These are phyloP conservation scores for Gynostemma pentaphyllum DNA, from an alignment of 306 rosid species.

Conservation along the genomic window DNA sequence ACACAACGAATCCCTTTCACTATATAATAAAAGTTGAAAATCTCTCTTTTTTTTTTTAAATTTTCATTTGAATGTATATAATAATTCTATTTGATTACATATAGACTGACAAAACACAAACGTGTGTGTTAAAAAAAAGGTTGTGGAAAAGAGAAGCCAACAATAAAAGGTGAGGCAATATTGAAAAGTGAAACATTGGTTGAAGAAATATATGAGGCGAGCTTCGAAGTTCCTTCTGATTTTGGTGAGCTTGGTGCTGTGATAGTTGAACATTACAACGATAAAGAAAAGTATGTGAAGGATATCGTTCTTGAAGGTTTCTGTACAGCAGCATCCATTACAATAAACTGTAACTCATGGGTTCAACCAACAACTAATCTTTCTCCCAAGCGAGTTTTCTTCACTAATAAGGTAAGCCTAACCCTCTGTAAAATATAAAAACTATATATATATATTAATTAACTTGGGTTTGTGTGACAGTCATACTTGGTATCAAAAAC, in stretches of 20 bases:
- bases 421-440: too few relatives aligned
- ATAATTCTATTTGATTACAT: too few relatives aligned
- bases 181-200: not conserved
- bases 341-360: conserved; percentile 53
- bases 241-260: conserved; percentile 57
- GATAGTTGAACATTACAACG: conserved; percentile 50
- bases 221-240: too few relatives aligned
- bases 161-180: conserved; percentile 20
- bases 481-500: conserved; percentile 27
- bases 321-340: conserved; percentile 22
- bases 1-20: too few relatives aligned
- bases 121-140: too few relatives aligned
- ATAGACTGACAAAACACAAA: too few relatives aligned
- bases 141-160: conserved; percentile 42
- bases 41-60: too few relatives aligned
- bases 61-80: too few relatives aligned
- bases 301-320: conserved; percentile 38
- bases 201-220: conserved; percentile 31
- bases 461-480: conserved; percentile 19
- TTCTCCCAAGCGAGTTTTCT: too few relatives aligned
- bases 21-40: too few relatives aligned
- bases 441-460: too few relatives aligned
- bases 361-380: conserved; percentile 41
- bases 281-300: conserved; percentile 32
- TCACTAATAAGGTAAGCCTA: too few relatives aligned